Conservation (phyloP, 2,329 filamentous ascomycete genomes). For the Xylariaceae sp. region DNA sequence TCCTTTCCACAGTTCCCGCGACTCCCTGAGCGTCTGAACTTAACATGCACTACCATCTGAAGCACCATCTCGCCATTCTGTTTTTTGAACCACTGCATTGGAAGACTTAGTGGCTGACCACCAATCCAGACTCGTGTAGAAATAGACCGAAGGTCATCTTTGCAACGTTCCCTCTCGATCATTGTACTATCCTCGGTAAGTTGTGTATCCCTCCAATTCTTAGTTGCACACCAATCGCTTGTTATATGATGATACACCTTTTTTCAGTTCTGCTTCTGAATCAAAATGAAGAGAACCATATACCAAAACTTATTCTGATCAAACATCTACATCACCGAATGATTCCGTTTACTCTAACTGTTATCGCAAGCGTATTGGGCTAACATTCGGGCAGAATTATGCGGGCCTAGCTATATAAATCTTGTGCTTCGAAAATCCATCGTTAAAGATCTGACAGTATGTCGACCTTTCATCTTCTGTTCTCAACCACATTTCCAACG, state of each 20-base stretch:
- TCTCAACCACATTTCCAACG: background rate
- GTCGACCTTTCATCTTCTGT: conserved; percentile 5
- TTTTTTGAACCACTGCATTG: conserved; percentile 1
- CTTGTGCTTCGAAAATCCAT: background rate
- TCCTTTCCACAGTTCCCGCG: conserved; percentile 59
- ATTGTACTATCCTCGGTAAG: background rate
- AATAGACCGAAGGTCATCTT: too few relatives aligned
- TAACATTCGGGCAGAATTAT: conserved; percentile 4
- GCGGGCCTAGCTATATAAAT: background rate
- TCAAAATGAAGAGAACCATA: conserved; percentile 59
- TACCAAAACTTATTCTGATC: conserved; percentile 58
- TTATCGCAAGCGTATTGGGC: conserved; percentile 13
- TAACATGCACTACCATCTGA: conserved; percentile 79
- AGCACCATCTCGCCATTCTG: conserved; percentile 34
- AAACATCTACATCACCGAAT: conserved; percentile 14
- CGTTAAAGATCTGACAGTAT: background rate
- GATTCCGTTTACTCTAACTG: background rate
- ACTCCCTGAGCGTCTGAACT: conserved; percentile 59
- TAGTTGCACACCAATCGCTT: background rate
- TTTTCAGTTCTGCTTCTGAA: conserved; percentile 78
- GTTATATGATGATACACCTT: conserved; percentile 62
- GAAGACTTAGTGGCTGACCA: conserved; percentile 15
- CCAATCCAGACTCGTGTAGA: conserved; percentile 6
- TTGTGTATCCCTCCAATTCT: background rate
- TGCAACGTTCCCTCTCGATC: background rate